Conservation (phyloP, 768 basidiomycete species). For the Imleria badia region DNA sequence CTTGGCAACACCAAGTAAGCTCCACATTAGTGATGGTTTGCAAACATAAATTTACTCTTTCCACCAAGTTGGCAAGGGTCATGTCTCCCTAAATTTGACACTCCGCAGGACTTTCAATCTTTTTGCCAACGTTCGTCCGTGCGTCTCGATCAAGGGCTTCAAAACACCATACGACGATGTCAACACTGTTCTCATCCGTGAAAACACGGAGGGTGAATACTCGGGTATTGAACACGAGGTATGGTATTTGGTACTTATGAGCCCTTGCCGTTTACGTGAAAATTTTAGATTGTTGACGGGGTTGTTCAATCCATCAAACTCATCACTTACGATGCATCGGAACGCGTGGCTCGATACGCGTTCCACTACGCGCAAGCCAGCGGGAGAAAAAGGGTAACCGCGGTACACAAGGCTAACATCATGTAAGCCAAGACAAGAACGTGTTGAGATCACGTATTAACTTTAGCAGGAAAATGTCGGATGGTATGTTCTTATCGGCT, state of each 20-base stretch:
- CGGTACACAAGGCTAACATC: slow-evolving; percentile 99
- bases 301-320: slow-evolving; percentile 99
- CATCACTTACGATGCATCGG: slow-evolving; percentile 98
- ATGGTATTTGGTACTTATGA: slow-evolving; percentile 12
- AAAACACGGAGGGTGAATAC: slow-evolving; percentile 99
- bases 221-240: slow-evolving; percentile 99
- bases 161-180: slow-evolving; percentile 99
- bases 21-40: slow-evolving; percentile 1
- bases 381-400: slow-evolving; percentile 90
- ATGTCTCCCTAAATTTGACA: slow-evolving; percentile 97
- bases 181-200: slow-evolving; percentile 96
- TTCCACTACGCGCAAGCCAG: slow-evolving; percentile 94
- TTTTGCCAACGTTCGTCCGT: slow-evolving; percentile 98
- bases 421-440: slow-evolving; percentile 58
- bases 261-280: slow-evolving; percentile 12
- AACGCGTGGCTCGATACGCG: slow-evolving; percentile 97
- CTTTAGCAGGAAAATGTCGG: slow-evolving; percentile 91
- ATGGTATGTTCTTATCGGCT: slow-evolving; percentile 98
- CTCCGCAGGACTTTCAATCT: slow-evolving; percentile 96
- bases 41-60: slow-evolving; percentile 13
- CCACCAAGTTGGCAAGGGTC: slow-evolving; percentile 91
- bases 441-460: slow-evolving; percentile 12
- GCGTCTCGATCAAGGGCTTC: slow-evolving; percentile 92
- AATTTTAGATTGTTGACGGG: slow-evolving; percentile 82
- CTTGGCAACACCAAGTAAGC: slow-evolving; percentile 93